Evolutionary conservation across 2,329 filamentous ascomycete species (phyloP).

Genomic region (Metarhizium sp.): DNA sequence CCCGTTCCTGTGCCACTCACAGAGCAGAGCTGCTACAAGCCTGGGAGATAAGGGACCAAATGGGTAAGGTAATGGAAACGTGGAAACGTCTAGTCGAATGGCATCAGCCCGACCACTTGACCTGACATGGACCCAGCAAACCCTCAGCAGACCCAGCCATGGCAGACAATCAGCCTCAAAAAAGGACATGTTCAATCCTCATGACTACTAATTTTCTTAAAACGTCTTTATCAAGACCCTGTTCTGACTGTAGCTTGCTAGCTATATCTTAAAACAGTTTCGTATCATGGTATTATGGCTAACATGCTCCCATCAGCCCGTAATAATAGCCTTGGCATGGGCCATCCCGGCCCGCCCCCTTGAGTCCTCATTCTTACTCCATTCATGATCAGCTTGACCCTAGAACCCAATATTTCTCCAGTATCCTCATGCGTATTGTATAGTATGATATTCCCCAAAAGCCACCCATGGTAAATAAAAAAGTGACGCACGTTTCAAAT

Average conservation of each 20-base stretch:
- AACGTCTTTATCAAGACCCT: background rate
- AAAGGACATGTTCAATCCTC: too few relatives aligned
- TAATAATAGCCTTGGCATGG: conserved; percentile 4
- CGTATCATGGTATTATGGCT: conserved; percentile 11
- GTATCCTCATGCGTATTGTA: conserved; percentile 11
- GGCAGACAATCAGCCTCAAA: background rate
- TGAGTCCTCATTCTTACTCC: background rate
- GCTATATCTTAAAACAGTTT: conserved; percentile 1
- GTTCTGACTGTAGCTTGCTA: background rate
- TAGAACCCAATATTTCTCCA: background rate
- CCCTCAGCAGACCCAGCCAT: background rate
- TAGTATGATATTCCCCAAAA: conserved; percentile 17
- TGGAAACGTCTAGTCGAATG: background rate
- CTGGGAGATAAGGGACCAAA: background rate
- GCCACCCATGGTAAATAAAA: background rate
- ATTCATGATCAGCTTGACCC: background rate
- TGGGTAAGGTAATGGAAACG: background rate
- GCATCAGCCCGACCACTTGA: background rate
- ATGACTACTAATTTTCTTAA: background rate
- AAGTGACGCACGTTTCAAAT: conserved; percentile 9
- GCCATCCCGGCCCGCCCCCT: conserved; percentile 8
- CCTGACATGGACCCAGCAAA: background rate
- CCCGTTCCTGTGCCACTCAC: background rate
- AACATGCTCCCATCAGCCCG: conserved; percentile 6
- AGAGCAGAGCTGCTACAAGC: background rate